phyloP scores from a whole-genome alignment of 441 rosid species.

The Populus hybrid region DNA sequence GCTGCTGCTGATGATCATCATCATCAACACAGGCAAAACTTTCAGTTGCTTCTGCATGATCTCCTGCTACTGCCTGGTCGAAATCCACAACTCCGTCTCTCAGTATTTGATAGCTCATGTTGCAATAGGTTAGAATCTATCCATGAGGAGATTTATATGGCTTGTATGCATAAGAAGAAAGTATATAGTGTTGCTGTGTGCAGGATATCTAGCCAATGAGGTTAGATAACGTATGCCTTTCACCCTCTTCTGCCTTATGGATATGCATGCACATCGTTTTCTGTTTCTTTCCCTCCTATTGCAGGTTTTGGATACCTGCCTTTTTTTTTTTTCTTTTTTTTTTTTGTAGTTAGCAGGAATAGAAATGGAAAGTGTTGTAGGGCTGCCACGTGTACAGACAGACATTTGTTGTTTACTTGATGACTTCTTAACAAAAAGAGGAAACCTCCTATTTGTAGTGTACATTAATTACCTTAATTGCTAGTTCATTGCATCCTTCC shows the following conservation, averaged over 20 bases:
- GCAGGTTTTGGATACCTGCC: neutral
- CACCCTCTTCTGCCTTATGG: constrained; percentile 14
- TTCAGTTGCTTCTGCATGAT: constrained; percentile 14
- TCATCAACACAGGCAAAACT: neutral
- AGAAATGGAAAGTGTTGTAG: neutral
- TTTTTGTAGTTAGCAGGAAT: neutral
- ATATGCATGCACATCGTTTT: neutral
- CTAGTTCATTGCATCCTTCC: neutral
- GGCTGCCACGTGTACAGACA: neutral
- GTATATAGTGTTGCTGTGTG: constrained; percentile 11
- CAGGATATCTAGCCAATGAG: constrained; percentile 16
- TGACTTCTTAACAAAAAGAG: neutral
- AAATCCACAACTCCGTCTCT: neutral
- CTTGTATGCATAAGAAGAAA: constrained; percentile 13
- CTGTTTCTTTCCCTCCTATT: constrained; percentile 9
- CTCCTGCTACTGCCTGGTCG: neutral
- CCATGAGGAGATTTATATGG: neutral
- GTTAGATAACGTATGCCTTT: constrained; percentile 24
- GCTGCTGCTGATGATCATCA: neutral
- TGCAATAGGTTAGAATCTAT: neutral
- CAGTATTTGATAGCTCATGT: constrained; percentile 1
- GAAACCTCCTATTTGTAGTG: neutral
- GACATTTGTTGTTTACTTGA: neutral
- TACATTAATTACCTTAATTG: neutral
- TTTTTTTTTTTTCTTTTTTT: constrained; percentile 3